Evolutionary conservation across 257 asterid genomes (phyloP), one percentile per base, ranked within the genome.

Genomic region (Dorcoceras hygrometricum): DNA sequence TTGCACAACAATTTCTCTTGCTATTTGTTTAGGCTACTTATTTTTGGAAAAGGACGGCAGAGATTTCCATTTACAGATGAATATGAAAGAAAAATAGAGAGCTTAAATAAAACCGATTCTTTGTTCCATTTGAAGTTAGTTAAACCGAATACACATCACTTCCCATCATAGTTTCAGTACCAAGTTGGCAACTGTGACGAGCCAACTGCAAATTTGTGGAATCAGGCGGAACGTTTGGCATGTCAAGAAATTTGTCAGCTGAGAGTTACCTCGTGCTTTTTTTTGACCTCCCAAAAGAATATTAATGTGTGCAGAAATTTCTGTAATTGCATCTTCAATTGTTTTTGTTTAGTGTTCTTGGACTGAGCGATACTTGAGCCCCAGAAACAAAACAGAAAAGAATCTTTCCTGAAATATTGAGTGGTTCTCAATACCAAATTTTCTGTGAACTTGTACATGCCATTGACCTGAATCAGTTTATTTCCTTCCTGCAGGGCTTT

Each of bases 401-500:
- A 60, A 60, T 10, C 32, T n/a, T 63, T 3, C 23, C 71, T 31
- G 56, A 23, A 56, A 4, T 25, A 6, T 18, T 43, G 11, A 22
- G 20, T 23, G 31, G 25, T 29, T 32, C 22, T 11, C 20, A 54
- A 6, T 46, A 60, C 28, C 51, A 31, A 61, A 54, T 23, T 43
- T 63, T n/a, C 57, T 51, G 24, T 7, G 26, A 28, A 63, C 25
- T n/a, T 32, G 3, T 34, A 53, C 63, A 43, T 63, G 39, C 55
- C 31, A 8, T 39, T n/a, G 20, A 59, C 57, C 29, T 57, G 18
- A 31, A 57, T 56, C 16, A 7, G 43, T 64, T 24, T 56, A 20
- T 63, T 34, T 29, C 55, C 14, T 70, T 83, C 39, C 20, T 43
- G 5, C 90, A 91, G 98, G 86, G 67, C 66, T 81, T 91, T 55